Base-by-base conservation (phyloP, 768 basidiomycete species). In the Tylopilus rubrobrunneus region DNA sequence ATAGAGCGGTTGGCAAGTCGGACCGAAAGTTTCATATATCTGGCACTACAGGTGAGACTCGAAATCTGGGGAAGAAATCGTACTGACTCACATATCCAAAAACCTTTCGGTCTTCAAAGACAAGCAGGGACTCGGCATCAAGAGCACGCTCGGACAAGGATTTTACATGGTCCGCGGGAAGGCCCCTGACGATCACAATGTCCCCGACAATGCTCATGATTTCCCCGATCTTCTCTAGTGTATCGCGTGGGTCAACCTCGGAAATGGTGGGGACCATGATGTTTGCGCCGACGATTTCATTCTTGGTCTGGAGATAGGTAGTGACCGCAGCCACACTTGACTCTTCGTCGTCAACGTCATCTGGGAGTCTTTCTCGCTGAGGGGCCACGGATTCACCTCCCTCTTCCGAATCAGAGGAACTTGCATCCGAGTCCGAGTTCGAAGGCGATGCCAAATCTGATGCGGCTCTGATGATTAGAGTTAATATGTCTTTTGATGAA, bases 21-120 rank as follows among this genome's bases (percentile, higher is more conserved):
- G 93, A 10, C 96, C 96, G 71, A 98, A 98, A 0, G 95, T 97
- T 72, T 98, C 96, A 66, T 87, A 90, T 49, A 98, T 77, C 92
- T 95, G 9, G 14, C 9, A 67, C 10, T 48, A 39, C 5, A 40
- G 27, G 49, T 47, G 55, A 57, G 63, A 47, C 31, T 47, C 54
- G 39, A 52, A 62, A 59, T 56, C 51, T 34, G 43, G 27, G 27
- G n/a, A 55, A 36, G 41, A 55, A 49, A 28, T 23, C 39, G 45
- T 34, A 34, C 40, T 31, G 19, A 78, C 88, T 73, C 71, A 96
- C 94, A 69, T 88, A 86, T 43, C 96, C 96, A 62, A 98, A 67
- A n/a, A 96, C 92, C 58, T 82, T 85, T 48, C 92, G 76, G 69
- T 98, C 93, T 21, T 86, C 84, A 65, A 93, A 93, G 39, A 96